phyloP scores from a whole-genome alignment of 208 protist genomes.

The Vickermania spadyakhi region DNA sequence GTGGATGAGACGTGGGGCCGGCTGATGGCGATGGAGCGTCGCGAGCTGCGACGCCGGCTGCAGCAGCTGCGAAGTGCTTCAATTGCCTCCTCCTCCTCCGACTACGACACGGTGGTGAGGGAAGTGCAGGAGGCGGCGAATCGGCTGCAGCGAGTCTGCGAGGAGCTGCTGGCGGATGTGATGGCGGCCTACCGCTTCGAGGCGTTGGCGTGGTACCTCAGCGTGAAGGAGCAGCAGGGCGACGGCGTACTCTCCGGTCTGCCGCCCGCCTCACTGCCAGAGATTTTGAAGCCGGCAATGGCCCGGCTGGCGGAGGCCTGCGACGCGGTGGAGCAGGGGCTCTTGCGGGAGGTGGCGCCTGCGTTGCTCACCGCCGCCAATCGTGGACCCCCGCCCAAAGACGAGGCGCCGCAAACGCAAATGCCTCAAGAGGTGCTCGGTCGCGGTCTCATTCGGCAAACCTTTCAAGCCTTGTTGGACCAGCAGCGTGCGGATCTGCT shows the following conservation, averaged over 20 bases:
- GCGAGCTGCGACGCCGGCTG: conserved; percentile 16
- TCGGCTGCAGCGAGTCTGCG: conserved; percentile 27
- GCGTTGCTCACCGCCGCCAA: background rate
- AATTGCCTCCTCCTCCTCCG: background rate
- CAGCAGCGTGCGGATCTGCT: conserved; percentile 18
- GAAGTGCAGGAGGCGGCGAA: conserved; percentile 6
- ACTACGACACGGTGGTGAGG: conserved; percentile 1
- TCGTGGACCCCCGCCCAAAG: background rate
- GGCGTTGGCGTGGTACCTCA: conserved; percentile 44
- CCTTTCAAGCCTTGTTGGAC: conserved; percentile 46
- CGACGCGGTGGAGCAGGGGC: conserved; percentile 42
- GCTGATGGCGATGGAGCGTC: conserved; percentile 40
- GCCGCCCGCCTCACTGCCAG: conserved; percentile 24
- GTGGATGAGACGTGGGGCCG: conserved; percentile 64
- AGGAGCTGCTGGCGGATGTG: conserved; percentile 48
- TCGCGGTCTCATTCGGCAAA: conserved; percentile 19
- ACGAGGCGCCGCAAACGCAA: background rate
- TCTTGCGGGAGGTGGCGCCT: conserved; percentile 5
- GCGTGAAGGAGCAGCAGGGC: conserved; percentile 4
- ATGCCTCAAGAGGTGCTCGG: background rate
- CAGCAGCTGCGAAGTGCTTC: conserved; percentile 7
- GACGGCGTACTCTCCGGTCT: background rate
- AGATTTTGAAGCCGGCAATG: conserved; percentile 34
- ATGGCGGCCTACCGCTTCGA: conserved; percentile 70
- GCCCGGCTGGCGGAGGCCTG: conserved; percentile 68